A percentile compares a stretch with the other conserved stretches of the same genome.
These are phyloP conservation scores for Boletellus deceptivus DNA, from an alignment of 1,284 basidiomycete species.

Conservation along the genomic window DNA sequence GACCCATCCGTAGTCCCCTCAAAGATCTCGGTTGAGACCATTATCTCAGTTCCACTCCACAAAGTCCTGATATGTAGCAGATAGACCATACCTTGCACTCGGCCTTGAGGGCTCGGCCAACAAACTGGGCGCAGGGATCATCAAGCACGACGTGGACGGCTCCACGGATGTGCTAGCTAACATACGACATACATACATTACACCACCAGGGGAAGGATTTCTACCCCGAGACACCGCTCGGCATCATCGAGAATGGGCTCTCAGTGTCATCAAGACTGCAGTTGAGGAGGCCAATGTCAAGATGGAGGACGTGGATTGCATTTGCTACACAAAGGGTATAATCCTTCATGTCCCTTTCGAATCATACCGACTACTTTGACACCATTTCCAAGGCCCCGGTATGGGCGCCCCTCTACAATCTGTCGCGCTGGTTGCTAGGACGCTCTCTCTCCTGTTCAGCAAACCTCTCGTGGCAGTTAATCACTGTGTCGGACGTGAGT, in stretches of 20 bases:
- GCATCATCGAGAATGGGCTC: constrained; percentile 93
- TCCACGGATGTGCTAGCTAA: constrained; percentile 74
- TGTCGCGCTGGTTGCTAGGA: constrained; percentile 93
- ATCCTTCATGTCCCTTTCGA: neutral
- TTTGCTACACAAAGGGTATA: constrained; percentile 95
- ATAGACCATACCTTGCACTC: constrained; percentile 67
- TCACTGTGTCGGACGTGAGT: constrained; percentile 95
- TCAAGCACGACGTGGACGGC: constrained; percentile 77
- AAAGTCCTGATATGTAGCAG: constrained; percentile 36
- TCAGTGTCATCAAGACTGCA: constrained; percentile 81
- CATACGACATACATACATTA: constrained; percentile 96
- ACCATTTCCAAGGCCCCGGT: constrained; percentile 71
- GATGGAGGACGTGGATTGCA: constrained; percentile 85
- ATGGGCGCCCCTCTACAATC: constrained; percentile 98
- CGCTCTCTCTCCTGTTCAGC: constrained; percentile 81
- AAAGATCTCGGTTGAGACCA: constrained; percentile 35
- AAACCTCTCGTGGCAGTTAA: constrained; percentile 97
- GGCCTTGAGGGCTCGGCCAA: constrained; percentile 97
- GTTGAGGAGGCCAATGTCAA: constrained; percentile 69
- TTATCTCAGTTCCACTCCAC: constrained; percentile 8
- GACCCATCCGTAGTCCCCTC: constrained; percentile 23
- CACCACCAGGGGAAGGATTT: constrained; percentile 97
- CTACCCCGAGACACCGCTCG: constrained; percentile 92
- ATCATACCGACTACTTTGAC: neutral
- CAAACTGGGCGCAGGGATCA: constrained; percentile 95